Percentiles rank a stretch among this genome's conserved stretches.
Conservation (phyloP, 2,329 filamentous ascomycete species). For the Fusarium musae region DNA sequence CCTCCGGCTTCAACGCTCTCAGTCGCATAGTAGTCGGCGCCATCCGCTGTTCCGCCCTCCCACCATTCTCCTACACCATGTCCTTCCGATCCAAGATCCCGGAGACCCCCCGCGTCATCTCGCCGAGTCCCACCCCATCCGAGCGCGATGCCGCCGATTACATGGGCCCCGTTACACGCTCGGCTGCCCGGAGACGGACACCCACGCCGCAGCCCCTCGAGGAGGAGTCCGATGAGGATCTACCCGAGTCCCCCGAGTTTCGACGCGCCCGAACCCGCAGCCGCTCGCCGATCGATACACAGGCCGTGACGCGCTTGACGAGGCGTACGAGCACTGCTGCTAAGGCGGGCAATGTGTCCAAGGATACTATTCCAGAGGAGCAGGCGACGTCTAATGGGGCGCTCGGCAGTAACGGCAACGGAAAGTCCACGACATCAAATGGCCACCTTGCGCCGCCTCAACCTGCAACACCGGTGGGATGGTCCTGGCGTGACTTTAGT, state of each 20-base stretch:
- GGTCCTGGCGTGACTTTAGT: slow-evolving; percentile 88
- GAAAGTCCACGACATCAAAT: slow-evolving; percentile 56
- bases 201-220: slow-evolving; percentile 69
- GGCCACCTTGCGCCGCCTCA: slow-evolving; percentile 78
- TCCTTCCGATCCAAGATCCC: slow-evolving; percentile 70
- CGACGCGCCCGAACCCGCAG: slow-evolving; percentile 76
- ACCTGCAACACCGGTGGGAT: slow-evolving; percentile 66
- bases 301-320: slow-evolving; percentile 65
- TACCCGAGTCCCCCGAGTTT: slow-evolving; percentile 58
- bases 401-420: slow-evolving; percentile 49
- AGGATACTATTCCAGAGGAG: slow-evolving; percentile 35
- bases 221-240: slow-evolving; percentile 66
- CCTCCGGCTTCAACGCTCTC: slow-evolving; percentile 59
- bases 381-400: slow-evolving; percentile 46
- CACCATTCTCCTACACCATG: slow-evolving; percentile 68
- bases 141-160: slow-evolving; percentile 57
- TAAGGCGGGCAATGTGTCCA: slow-evolving; percentile 43
- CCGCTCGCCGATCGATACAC: slow-evolving; percentile 70
- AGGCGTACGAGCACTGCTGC: slow-evolving; percentile 55
- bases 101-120: slow-evolving; percentile 86
- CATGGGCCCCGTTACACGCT: slow-evolving; percentile 80
- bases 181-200: slow-evolving; percentile 69
- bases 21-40: slow-evolving; percentile 66
- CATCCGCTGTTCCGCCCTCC: slow-evolving; percentile 66
- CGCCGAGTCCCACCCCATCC: slow-evolving; percentile 77